Evolutionary conservation across 306 rosid species (phyloP), one percentile per base, ranked within the genome.

Genomic region (Castanea mollissima): DNA sequence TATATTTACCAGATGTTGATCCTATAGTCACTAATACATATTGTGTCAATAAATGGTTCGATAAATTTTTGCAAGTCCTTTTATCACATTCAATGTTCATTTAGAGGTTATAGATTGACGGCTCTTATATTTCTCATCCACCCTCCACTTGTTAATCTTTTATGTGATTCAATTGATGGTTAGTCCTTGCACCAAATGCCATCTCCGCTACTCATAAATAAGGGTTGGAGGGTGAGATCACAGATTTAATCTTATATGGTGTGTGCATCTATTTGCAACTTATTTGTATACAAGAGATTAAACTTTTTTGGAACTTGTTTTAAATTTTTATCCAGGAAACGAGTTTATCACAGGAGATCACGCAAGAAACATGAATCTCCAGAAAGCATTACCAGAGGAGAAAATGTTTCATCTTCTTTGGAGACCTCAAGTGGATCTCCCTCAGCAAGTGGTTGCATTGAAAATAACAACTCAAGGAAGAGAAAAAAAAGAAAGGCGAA

Each of bases 401-500:
- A 60, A 58, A 76, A 68, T 27, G 77, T 57, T 74, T 64, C 62
- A 25, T 19, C 79, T 73, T 60, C 55, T 59, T 71, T 51, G 32
- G 55, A 79, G 64, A 59, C 21, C 19, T 54, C 58, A 29, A 79
- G 44, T 52, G 51, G 21, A 52, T 49, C 72, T 27, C 56, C 55
- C 38, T 35, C 70, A 10, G 54, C 49, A 74, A 14, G 52, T 59
- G 73, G 29, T 16, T 21, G 27, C 73, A 34, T 20, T 62, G 29
- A 13, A 79, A 56, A 2, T 70, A 78, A 79, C 75, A 74, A 25
- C 21, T 77, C 81, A 68, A 85, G 70, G 68, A 78, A 54, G 41
- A 79, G 83, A 82, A 88, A 46, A 68, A 74, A 80, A 69, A 78
- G 6, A 31, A 76, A 73, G 54, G 73, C 60, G 38, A 75, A 74